These are phyloP conservation scores for Byssochlamys sp. DNA, from an alignment of 2,329 filamentous ascomycete genomes.

Conservation along the genomic window DNA sequence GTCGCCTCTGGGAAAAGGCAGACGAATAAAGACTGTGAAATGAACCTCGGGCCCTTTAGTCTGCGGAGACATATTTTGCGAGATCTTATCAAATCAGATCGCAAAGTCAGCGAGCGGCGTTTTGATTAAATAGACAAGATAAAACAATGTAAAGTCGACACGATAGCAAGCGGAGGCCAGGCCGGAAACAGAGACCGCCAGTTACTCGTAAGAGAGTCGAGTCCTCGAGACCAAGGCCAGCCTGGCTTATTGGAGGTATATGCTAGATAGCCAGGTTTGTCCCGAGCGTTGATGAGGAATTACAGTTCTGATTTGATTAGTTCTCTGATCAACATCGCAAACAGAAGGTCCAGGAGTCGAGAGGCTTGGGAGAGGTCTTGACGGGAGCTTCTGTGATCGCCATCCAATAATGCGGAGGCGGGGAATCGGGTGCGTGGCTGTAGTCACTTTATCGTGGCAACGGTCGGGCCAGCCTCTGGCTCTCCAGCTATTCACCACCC, in stretches of 20 bases:
- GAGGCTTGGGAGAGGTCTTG: not conserved
- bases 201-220: not conserved
- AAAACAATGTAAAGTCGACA: not conserved
- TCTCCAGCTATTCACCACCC: not conserved
- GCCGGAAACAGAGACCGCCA: not conserved
- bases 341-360: not conserved
- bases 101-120: not conserved
- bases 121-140: not conserved
- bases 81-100: not conserved
- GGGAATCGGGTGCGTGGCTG: not conserved
- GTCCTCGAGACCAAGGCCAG: not conserved
- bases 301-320: not conserved
- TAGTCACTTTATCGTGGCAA: not conserved
- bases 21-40: slow-evolving; percentile 69
- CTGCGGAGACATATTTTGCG: not conserved
- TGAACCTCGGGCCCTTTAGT: slow-evolving; percentile 11
- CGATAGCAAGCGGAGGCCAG: not conserved
- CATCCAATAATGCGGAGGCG: not conserved
- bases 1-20: slow-evolving; percentile 77
- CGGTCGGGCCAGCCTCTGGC: not conserved
- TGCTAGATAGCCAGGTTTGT: too few species aligned
- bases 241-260: not conserved
- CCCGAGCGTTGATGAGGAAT: not conserved
- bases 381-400: not conserved
- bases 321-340: not conserved